Evolutionary conservation across 2,329 filamentous ascomycete species (phyloP), one percentile per base, ranked within the genome.

Genomic region (Chaetomium sp.): DNA sequence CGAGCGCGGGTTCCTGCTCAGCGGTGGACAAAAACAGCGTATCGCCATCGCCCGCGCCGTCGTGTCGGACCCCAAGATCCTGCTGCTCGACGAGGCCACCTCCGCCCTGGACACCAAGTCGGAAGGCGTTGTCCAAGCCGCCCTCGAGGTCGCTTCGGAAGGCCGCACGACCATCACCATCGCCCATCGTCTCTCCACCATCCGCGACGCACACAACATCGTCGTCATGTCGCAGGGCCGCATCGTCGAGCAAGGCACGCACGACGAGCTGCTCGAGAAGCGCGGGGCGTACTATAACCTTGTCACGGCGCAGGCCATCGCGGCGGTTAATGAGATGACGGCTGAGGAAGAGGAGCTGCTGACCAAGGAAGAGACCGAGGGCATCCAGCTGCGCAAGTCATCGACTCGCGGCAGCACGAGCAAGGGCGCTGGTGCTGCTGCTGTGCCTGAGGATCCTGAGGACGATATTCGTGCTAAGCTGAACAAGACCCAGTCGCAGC

Each of bases 121-220:
- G 0, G 94, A 99, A 73, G 91, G 89, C 46, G 87, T 95, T 8
- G 92, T 99, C 1, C 94, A 97, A 70, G 89, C 89, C 43, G 94
- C 94, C 14, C 79, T 99, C 7, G 91, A 97, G 65, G 87, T 82
- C 49, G 94, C 92, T 33, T 81, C 91, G 1, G 80, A 87, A 60
- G 92, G 91, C 32, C 83, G 94, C 53, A 99, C 94, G 0, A 97
- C 94, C 2, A 96, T 97, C 64, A 89, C 91, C 6, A 97, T 99
- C 70, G 94, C 94, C 44, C 94, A 99, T 74, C 86, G 92, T 63
- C 78, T 99, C 7, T 96, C 91, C 0, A 99, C 94, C 5, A 96
- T 99, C 74, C 91, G 85, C 71, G 86, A 91, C 60, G 92, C 92
- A 0, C 88, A 97, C 71, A 96, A 96, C 66, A 99, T 99, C 63